Conservation (phyloP, 345 rosid genomes). For the Populus alba region DNA sequence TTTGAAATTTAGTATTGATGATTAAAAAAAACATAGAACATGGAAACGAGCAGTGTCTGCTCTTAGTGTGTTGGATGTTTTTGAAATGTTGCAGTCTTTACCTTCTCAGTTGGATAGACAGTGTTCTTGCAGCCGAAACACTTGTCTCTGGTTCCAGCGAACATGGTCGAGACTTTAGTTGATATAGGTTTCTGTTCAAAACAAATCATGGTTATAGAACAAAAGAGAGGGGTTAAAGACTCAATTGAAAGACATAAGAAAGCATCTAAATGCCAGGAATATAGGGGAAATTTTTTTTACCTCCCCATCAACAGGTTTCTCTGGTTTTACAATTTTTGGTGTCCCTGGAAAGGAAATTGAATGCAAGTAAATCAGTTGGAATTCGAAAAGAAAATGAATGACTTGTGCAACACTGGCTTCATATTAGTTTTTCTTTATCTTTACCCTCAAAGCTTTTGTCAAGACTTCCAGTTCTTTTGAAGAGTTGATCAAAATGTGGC, state of each 20-base stretch:
- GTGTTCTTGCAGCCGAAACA: slow-evolving; percentile 84
- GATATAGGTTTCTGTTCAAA: slow-evolving; percentile 64
- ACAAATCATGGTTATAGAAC: background rate
- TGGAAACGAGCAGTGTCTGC: background rate
- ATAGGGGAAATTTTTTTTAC: slow-evolving; percentile 21
- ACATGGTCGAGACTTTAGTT: slow-evolving; percentile 79
- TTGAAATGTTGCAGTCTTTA: slow-evolving; percentile 17
- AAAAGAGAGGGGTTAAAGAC: background rate
- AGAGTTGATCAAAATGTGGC: slow-evolving; percentile 95
- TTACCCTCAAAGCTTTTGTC: slow-evolving; percentile 96
- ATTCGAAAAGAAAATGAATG: slow-evolving; percentile 3
- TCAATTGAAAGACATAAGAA: background rate
- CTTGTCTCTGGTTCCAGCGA: slow-evolving; percentile 91
- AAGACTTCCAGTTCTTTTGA: slow-evolving; percentile 96
- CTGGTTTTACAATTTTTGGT: slow-evolving; percentile 82
- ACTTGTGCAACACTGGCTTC: background rate
- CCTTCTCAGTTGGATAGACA: slow-evolving; percentile 94
- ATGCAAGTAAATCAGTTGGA: slow-evolving; percentile 11
- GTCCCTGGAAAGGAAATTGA: slow-evolving; percentile 52
- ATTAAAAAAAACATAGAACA: background rate
- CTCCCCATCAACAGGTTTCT: slow-evolving; percentile 71
- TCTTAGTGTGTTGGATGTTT: background rate
- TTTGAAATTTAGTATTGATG: background rate
- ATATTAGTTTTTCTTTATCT: background rate
- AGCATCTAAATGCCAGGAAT: background rate